A percentile compares a stretch with the other conserved stretches of the same genome.
These are phyloP conservation scores for Fabrea salina DNA, from an alignment of 169 alveolate species.

Conservation along the genomic window DNA sequence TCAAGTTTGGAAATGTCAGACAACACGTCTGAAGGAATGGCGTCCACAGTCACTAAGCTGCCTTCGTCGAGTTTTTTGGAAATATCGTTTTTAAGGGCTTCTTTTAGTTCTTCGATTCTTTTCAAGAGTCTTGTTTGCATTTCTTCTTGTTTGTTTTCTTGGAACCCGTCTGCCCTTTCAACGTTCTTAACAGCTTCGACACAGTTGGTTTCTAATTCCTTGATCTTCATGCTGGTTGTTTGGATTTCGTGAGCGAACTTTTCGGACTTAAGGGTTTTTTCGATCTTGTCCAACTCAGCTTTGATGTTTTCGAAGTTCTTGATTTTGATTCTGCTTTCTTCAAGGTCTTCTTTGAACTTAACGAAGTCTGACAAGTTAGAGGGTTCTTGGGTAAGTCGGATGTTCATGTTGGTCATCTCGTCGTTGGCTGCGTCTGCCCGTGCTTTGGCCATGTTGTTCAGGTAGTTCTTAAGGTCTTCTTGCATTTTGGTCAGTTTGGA, in stretches of 20 bases:
- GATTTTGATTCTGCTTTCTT: constrained; percentile 33
- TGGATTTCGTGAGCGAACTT: constrained; percentile 11
- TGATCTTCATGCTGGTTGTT: constrained; percentile 28
- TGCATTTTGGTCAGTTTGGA: constrained; percentile 49
- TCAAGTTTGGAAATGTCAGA: constrained; percentile 50
- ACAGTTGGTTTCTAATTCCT: constrained; percentile 48
- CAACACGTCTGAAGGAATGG: constrained; percentile 54
- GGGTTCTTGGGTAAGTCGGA: constrained; percentile 37
- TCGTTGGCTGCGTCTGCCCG: constrained; percentile 42
- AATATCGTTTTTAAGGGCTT: not conserved
- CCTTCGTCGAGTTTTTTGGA: constrained; percentile 38
- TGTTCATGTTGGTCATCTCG: constrained; percentile 25
- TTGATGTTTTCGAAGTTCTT: constrained; percentile 37
- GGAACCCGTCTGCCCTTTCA: constrained; percentile 17
- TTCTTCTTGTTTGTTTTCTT: constrained; percentile 21
- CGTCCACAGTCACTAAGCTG: constrained; percentile 35
- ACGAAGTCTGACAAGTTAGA: constrained; percentile 52
- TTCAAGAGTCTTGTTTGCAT: constrained; percentile 33
- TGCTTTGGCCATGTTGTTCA: constrained; percentile 49
- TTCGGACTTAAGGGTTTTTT: constrained; percentile 43
- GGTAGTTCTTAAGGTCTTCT: constrained; percentile 64
- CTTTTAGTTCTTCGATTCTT: constrained; percentile 20
- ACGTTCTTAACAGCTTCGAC: not conserved
- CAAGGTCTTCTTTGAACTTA: constrained; percentile 48
- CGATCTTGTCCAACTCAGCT: constrained; percentile 44